These are phyloP conservation scores for Salix arbutifolia DNA, from an alignment of 345 rosid species.

Conservation along the genomic window DNA sequence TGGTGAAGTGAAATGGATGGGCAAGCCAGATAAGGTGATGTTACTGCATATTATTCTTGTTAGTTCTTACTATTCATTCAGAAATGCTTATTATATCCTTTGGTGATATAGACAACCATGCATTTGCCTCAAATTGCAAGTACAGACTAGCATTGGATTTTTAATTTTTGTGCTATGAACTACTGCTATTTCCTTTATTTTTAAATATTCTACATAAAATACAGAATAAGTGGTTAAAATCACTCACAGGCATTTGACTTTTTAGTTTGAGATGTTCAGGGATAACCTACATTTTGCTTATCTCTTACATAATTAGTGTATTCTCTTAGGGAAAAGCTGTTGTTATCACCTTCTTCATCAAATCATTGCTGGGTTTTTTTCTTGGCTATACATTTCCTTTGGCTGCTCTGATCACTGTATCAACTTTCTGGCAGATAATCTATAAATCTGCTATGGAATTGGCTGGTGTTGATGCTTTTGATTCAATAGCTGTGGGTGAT, in stretches of 20 bases:
- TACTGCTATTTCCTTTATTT: not conserved
- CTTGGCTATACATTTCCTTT: not conserved
- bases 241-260: not conserved
- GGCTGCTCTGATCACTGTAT: not conserved
- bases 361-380: not conserved
- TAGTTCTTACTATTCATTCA: not conserved
- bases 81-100: not conserved
- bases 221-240: not conserved
- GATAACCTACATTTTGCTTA: too few species aligned
- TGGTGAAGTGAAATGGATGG: slow-evolving; percentile 96
- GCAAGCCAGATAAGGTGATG: slow-evolving; percentile 81
- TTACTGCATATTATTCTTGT: not conserved
- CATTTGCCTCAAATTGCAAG: not conserved
- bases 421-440: slow-evolving; percentile 50
- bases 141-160: not conserved
- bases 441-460: slow-evolving; percentile 73
- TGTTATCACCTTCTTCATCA: not conserved
- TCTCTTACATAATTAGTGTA: too few species aligned
- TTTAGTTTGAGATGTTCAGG: not conserved
- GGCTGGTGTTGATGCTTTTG: slow-evolving; percentile 50
- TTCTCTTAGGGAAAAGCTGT: too few species aligned
- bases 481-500: slow-evolving; percentile 76
- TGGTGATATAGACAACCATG: not conserved
- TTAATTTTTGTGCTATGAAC: not conserved
- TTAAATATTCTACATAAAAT: not conserved